These are phyloP conservation scores for Yamadazyma conglobata DNA, from an alignment of 1,139 yeast species.

Conservation along the genomic window DNA sequence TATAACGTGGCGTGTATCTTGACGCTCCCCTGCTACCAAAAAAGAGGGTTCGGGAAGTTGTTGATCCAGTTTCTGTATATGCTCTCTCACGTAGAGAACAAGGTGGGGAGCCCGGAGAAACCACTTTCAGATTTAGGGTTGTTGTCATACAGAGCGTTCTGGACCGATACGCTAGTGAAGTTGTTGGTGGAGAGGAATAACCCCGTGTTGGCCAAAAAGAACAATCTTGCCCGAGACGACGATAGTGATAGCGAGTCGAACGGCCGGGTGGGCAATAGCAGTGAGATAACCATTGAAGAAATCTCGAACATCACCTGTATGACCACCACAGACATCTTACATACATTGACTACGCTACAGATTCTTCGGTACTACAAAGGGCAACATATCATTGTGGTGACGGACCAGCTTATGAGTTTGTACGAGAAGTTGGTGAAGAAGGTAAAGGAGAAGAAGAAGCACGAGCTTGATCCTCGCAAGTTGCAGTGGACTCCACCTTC, in stretches of 20 bases:
- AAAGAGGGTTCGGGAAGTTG: constrained; percentile 89
- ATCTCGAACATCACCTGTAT: constrained; percentile 82
- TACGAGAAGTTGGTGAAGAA: constrained; percentile 68
- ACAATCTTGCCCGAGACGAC: constrained; percentile 29
- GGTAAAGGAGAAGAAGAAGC: constrained; percentile 63
- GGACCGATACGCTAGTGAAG: constrained; percentile 88
- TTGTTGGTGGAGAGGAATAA: constrained; percentile 61
- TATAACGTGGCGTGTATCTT: constrained; percentile 96
- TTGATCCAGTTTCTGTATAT: constrained; percentile 92
- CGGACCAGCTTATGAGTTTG: constrained; percentile 75
- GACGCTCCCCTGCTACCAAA: constrained; percentile 92
- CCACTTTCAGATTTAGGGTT: constrained; percentile 94
- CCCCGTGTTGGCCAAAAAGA: constrained; percentile 37
- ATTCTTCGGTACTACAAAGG: constrained; percentile 92
- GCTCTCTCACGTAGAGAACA: constrained; percentile 80
- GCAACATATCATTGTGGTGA: constrained; percentile 88
- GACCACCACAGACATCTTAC: constrained; percentile 95
- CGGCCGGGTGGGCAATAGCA: constrained; percentile 16
- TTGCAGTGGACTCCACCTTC: constrained; percentile 94
- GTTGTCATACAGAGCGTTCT: constrained; percentile 87
- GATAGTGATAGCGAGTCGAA: constrained; percentile 27
- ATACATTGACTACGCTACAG: constrained; percentile 86
- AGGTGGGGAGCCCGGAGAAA: constrained; percentile 95
- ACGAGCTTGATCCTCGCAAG: constrained; percentile 67
- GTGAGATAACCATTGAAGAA: constrained; percentile 89